Conservation (phyloP, 2,329 filamentous ascomycete species). For the Triangularia verruculosa region DNA sequence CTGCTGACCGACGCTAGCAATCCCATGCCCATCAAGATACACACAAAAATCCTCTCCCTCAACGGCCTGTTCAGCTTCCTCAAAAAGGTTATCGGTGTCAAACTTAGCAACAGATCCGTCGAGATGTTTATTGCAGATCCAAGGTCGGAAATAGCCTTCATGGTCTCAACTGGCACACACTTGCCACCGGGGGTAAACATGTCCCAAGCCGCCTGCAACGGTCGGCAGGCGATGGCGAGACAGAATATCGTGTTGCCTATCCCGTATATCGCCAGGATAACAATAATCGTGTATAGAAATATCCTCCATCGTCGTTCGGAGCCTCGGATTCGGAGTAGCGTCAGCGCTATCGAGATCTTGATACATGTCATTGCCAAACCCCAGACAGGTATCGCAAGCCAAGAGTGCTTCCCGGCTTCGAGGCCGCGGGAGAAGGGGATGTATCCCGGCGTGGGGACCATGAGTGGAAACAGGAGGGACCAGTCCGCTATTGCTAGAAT, state of each 20-base stretch:
- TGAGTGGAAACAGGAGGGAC: slow-evolving; percentile 19
- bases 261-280: slow-evolving; percentile 21
- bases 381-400: slow-evolving; percentile 26
- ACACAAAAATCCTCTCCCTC: slow-evolving; percentile 26
- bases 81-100: slow-evolving; percentile 25
- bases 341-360: slow-evolving; percentile 26
- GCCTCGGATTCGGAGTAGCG: slow-evolving; percentile 24
- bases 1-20: slow-evolving; percentile 22
- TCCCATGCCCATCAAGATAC: slow-evolving; percentile 28
- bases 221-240: slow-evolving; percentile 22
- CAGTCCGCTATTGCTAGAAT: slow-evolving; percentile 22
- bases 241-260: slow-evolving; percentile 25
- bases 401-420: slow-evolving; percentile 19
- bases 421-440: slow-evolving; percentile 13
- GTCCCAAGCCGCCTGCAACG: slow-evolving; percentile 23
- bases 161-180: slow-evolving; percentile 19
- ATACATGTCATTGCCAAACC: slow-evolving; percentile 27
- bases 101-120: slow-evolving; percentile 25
- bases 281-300: slow-evolving; percentile 24
- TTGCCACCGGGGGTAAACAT: slow-evolving; percentile 5
- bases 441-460: slow-evolving; percentile 9
- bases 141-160: slow-evolving; percentile 19
- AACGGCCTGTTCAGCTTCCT: slow-evolving; percentile 26
- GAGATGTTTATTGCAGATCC: slow-evolving; percentile 24
- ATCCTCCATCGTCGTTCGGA: slow-evolving; percentile 21